phyloP scores from a whole-genome alignment of 2,329 filamentous ascomycete genomes.

The Scedosporium apiospermum region DNA sequence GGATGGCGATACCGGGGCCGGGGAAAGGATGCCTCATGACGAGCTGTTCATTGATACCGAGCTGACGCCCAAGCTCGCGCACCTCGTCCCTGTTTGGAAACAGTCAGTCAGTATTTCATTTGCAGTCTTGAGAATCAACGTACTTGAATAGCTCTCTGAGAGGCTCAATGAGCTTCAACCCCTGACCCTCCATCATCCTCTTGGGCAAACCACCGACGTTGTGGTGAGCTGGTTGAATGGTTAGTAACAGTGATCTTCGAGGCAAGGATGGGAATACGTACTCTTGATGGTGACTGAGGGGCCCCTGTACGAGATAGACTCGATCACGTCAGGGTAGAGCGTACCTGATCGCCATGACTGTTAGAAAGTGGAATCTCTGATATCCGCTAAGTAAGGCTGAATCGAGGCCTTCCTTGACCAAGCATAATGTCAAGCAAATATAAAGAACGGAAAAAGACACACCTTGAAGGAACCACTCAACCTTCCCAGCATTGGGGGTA shows the following conservation, averaged over 20 bases:
- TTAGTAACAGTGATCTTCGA: background rate
- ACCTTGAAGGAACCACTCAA: conserved; percentile 47
- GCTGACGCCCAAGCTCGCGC: conserved; percentile 18
- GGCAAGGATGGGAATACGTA: conserved; percentile 5
- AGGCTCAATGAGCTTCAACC: conserved; percentile 66
- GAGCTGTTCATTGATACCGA: conserved; percentile 23
- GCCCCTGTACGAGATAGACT: conserved; percentile 37
- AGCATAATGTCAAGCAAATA: too few relatives aligned
- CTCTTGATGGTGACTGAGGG: conserved; percentile 42
- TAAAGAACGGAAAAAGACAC: too few relatives aligned
- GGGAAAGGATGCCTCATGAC: conserved; percentile 20
- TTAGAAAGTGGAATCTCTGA: too few relatives aligned
- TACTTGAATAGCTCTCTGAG: conserved; percentile 77
- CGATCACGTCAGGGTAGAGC: conserved; percentile 48
- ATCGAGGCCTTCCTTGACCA: too few relatives aligned
- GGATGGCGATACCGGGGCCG: conserved; percentile 56
- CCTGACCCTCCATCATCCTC: conserved; percentile 37
- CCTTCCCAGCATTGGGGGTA: conserved; percentile 59
- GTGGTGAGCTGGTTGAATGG: conserved; percentile 39
- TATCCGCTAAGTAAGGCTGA: too few relatives aligned
- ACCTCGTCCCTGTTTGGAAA: conserved; percentile 14
- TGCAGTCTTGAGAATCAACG: conserved; percentile 36
- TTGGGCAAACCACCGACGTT: conserved; percentile 60
- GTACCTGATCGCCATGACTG: background rate
- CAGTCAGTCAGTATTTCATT: background rate